Evolutionary conservation across 371 early-diverging fungal genomes (phyloP).

Genomic region (Sanchytrium tribonematis): DNA sequence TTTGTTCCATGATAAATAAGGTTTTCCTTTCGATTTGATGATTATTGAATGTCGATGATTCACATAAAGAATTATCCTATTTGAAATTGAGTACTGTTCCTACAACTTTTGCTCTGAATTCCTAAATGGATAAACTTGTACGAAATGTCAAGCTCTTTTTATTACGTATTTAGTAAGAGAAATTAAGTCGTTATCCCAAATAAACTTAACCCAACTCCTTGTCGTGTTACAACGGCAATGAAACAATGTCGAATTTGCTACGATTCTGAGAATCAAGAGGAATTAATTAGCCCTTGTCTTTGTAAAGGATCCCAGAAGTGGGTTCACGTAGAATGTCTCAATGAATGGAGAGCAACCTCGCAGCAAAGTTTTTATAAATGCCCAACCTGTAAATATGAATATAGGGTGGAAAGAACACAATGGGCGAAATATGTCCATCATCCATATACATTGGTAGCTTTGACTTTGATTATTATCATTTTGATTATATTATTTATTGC

Average conservation of each 20-base stretch:
- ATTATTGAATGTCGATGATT: too few relatives aligned
- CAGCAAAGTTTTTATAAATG: not conserved
- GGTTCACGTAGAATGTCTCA: constrained; percentile 4
- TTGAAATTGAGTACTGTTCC: too few relatives aligned
- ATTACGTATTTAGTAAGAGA: too few relatives aligned
- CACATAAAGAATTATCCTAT: too few relatives aligned
- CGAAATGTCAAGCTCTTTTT: too few relatives aligned
- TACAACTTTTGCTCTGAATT: too few relatives aligned
- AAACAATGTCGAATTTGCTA: constrained; percentile 4
- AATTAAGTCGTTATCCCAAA: too few relatives aligned
- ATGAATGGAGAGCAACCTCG: not conserved
- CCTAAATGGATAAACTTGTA: too few relatives aligned
- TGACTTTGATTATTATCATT: not conserved
- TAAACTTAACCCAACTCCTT: too few relatives aligned
- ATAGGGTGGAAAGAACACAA: not conserved
- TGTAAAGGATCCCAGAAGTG: constrained; percentile 1
- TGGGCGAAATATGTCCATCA: not conserved
- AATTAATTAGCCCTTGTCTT: constrained; percentile 1
- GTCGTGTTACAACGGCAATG: constrained; percentile 1
- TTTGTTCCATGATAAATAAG: too few relatives aligned
- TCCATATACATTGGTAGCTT: not conserved
- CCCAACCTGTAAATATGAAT: not conserved
- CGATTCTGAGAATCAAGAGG: not conserved
- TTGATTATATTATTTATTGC: not conserved
- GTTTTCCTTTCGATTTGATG: too few relatives aligned